Base-by-base conservation (phyloP, 306 rosid genomes). In the Spatholobus suberectus region DNA sequence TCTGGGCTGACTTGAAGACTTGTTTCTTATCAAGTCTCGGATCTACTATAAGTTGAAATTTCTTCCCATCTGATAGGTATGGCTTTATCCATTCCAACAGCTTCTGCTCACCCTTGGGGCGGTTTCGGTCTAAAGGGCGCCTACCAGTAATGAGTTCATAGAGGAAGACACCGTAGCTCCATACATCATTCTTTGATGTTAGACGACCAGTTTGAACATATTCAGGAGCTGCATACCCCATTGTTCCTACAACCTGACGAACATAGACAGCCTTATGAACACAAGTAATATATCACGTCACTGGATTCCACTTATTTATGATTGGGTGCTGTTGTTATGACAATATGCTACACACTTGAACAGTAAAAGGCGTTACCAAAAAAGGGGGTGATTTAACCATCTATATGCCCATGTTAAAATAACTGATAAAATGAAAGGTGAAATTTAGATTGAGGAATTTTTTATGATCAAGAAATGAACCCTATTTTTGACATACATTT, bases 221-320 rank as follows among this genome's bases (percentile, higher is more conserved):
- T 84, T 96, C 99, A 3, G 99, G 99, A 79, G 99, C 89, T 74
- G 99, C 98, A 81, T 96, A 96, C 35, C 99, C 99, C 91, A 91
- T 87, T 21, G 99, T 96, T 90, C 99, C 99, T n/a, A 92, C 97
- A 86, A 91, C 97, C 99, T 96, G 86, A 73, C 66, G 27, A 84
- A 80, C 84, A 81, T 49, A 77, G 83, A 70, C 73, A 86, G 62
- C 70, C 70, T 55, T 76, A 73, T 86, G 18, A 81, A 74, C 77
- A 76, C 61, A 34, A 77, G 83, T 41, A 41, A 46, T 21, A 62
- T 37, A 77, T 71, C 32, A 14, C 41, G 49, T 62, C 55, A 62
- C 27, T 24, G 34, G 81, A 75, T 73, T 63, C 32, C 51, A 43
- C 26, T 70, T 52, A 40, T 62, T 58, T 75, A 79, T 44, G 77